phyloP scores from a whole-genome alignment of 192 early-diverging fungal genomes.

The Coemansia sp. region DNA sequence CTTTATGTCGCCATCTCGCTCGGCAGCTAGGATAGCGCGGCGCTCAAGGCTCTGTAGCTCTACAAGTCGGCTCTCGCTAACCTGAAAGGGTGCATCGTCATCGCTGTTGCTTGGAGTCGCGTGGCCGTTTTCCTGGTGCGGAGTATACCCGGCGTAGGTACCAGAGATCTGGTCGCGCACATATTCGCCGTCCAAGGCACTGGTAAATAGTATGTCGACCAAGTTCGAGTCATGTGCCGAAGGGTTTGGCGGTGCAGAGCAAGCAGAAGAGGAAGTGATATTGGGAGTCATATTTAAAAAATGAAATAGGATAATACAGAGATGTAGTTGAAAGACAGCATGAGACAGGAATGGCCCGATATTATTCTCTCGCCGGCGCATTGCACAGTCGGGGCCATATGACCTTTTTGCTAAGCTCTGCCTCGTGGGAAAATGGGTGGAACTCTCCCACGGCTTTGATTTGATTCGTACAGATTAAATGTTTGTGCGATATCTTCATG shows the following conservation, averaged over 20 bases:
- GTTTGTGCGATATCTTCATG: background rate
- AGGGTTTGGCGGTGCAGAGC: background rate
- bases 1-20: conserved; percentile 34
- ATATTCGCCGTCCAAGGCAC: conserved; percentile 45
- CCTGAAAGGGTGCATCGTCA: background rate
- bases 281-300: background rate
- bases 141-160: conserved; percentile 19
- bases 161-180: conserved; percentile 52
- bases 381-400: background rate
- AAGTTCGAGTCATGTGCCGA: conserved; percentile 45
- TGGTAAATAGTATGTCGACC: conserved; percentile 34
- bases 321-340: background rate
- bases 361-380: background rate
- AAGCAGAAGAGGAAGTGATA: background rate
- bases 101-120: background rate
- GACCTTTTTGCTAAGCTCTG: background rate
- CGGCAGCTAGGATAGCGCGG: conserved; percentile 41
- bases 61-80: conserved; percentile 11
- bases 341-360: background rate
- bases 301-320: background rate
- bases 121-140: background rate
- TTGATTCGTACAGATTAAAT: background rate
- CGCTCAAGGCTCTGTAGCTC: conserved; percentile 25
- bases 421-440: background rate
- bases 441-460: conserved; percentile 9